Conservation (phyloP, 805 yeast species). For the Nakazawaea ambrosiae region DNA sequence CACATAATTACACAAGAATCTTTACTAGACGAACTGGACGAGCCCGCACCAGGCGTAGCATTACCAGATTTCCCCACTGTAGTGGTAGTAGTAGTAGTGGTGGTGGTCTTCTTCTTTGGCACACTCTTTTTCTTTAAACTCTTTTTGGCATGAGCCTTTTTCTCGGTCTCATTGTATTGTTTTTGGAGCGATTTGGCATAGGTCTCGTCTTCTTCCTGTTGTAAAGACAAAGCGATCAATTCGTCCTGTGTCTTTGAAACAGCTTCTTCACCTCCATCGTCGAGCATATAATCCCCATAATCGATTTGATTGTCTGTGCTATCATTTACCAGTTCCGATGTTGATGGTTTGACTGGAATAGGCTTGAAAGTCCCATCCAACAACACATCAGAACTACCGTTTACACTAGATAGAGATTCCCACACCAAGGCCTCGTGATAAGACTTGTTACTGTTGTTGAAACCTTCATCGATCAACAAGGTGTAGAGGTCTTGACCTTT, state of each 20-base stretch:
- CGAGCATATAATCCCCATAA: conserved; percentile 13
- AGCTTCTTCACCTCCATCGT: conserved; percentile 19
- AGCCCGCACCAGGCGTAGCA: too few relatives aligned
- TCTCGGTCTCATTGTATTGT: conserved; percentile 11
- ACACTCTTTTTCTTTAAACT: background rate
- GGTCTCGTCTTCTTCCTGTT: conserved; percentile 25
- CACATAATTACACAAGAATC: conserved; percentile 7
- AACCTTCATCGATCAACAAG: conserved; percentile 72
- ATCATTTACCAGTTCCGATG: background rate
- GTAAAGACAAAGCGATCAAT: conserved; percentile 23
- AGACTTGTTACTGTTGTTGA: conserved; percentile 19
- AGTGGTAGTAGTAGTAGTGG: too few relatives aligned
- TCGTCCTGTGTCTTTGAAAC: conserved; percentile 20
- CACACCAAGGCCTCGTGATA: conserved; percentile 55
- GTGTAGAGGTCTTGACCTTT: conserved; percentile 44
- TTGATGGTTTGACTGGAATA: background rate
- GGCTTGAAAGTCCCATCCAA: conserved; percentile 55
- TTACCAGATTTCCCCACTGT: too few relatives aligned
- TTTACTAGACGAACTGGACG: too few relatives aligned
- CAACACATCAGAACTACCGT: conserved; percentile 65
- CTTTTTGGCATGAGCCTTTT: background rate
- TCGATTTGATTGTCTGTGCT: conserved; percentile 7
- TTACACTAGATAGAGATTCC: conserved; percentile 66
- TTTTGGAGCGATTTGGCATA: conserved; percentile 22
- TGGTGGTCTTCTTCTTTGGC: background rate